Percentiles rank a stretch among this genome's conserved stretches.
phyloP scores from a whole-genome alignment of 192 early-diverging fungal genomes.

The Coemansia sp. region DNA sequence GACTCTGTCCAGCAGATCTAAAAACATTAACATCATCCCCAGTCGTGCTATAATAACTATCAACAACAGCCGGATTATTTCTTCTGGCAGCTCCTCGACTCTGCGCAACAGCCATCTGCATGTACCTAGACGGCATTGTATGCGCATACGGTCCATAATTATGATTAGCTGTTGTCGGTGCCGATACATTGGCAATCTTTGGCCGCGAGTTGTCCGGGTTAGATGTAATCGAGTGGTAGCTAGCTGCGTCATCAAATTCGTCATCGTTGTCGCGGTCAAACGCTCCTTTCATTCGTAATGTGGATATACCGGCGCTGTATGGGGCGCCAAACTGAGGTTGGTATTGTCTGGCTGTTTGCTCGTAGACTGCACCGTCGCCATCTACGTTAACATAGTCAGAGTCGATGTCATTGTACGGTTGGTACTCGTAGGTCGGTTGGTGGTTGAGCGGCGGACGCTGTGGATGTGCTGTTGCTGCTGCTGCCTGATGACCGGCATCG shows the following conservation, averaged over 20 bases:
- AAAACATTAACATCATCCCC: constrained; percentile 28
- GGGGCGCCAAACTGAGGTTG: not conserved
- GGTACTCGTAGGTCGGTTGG: constrained; percentile 12
- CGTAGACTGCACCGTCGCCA: constrained; percentile 7
- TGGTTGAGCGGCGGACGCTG: not conserved
- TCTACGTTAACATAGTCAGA: constrained; percentile 1
- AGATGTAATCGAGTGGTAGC: constrained; percentile 56
- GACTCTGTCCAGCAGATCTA: constrained; percentile 9
- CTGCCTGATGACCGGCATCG: constrained; percentile 34
- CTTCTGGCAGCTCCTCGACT: constrained; percentile 16
- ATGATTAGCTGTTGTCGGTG: not conserved
- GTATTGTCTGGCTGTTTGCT: constrained; percentile 2
- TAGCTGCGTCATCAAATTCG: constrained; percentile 56
- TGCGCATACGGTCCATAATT: constrained; percentile 24
- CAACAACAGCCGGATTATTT: constrained; percentile 15
- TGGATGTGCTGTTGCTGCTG: constrained; percentile 13
- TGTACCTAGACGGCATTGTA: constrained; percentile 35
- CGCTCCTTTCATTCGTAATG: constrained; percentile 14
- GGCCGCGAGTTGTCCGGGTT: constrained; percentile 33
- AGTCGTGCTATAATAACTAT: constrained; percentile 41
- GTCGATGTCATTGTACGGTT: not conserved
- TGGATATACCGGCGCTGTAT: constrained; percentile 20
- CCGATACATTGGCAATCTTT: not conserved
- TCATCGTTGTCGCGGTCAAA: constrained; percentile 25
- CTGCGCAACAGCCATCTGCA: constrained; percentile 34